Conservation (phyloP, 2,329 filamentous ascomycete species). For the Celoporthe dispersa region DNA sequence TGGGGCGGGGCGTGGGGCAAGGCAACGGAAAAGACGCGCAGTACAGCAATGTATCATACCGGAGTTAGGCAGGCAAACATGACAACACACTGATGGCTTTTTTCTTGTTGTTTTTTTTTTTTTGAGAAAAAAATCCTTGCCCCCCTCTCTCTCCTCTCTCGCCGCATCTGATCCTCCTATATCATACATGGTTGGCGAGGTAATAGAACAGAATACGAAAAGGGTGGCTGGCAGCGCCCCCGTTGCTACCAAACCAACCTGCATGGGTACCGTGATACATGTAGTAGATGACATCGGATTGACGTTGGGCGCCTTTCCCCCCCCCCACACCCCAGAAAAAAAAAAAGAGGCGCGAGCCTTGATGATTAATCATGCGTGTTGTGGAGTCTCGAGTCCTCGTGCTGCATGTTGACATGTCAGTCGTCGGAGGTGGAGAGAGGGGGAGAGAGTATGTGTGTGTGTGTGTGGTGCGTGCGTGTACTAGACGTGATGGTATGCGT, state of each 20-base stretch:
- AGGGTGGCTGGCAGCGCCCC: no score
- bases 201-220: no score
- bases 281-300: not conserved
- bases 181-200: no score
- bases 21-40: slow-evolving; percentile 28
- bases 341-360: not conserved
- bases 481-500: not conserved
- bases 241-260: not conserved
- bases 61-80: not conserved
- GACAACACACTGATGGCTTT: not conserved
- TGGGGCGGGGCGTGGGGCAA: slow-evolving; percentile 9
- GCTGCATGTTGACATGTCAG: slow-evolving; percentile 3
- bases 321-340: not conserved
- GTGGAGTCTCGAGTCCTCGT: not conserved
- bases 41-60: slow-evolving; percentile 29
- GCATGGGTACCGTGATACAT: not conserved
- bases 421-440: not conserved
- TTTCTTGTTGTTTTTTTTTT: not conserved
- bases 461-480: not conserved
- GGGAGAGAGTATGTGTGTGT: not conserved
- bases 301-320: not conserved
- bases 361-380: not conserved
- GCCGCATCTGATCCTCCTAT: no score
- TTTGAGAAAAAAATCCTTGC: no score
- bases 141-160: not conserved